Conservation (phyloP, 768 basidiomycete species). For the Mycena alexandri region DNA sequence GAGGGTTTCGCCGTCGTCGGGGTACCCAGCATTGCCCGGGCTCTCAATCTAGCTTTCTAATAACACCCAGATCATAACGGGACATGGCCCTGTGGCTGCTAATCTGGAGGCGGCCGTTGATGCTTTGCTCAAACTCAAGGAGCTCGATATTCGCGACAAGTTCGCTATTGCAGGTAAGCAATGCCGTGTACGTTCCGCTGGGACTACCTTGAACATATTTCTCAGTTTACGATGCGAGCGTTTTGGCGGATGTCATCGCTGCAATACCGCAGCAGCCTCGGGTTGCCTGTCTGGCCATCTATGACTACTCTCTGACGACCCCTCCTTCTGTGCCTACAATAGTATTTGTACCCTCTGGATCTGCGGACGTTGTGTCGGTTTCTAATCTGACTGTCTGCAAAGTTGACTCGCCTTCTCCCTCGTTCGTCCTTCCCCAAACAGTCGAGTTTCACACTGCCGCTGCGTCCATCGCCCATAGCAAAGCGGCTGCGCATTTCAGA, state of each 20-base stretch:
- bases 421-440: slow-evolving; percentile 59
- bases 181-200: slow-evolving; percentile 7
- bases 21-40: slow-evolving; percentile 31
- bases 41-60: not conserved
- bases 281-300: slow-evolving; percentile 53
- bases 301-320: slow-evolving; percentile 46
- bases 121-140: slow-evolving; percentile 50
- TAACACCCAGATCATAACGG: slow-evolving; percentile 28
- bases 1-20: slow-evolving; percentile 65
- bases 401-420: slow-evolving; percentile 49
- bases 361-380: slow-evolving; percentile 39
- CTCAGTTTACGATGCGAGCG: slow-evolving; percentile 51
- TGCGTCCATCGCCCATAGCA: slow-evolving; percentile 60
- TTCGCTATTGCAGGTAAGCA: slow-evolving; percentile 62
- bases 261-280: slow-evolving; percentile 47
- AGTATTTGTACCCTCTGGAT: slow-evolving; percentile 49
- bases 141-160: slow-evolving; percentile 58
- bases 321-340: slow-evolving; percentile 50
- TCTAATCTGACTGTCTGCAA: slow-evolving; percentile 45
- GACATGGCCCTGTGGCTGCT: slow-evolving; percentile 40
- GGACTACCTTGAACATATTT: slow-evolving; percentile 5
- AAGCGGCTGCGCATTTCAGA: slow-evolving; percentile 60
- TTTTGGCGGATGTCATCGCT: slow-evolving; percentile 45
- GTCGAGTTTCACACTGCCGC: slow-evolving; percentile 55
- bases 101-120: slow-evolving; percentile 50